Conservation (phyloP, 139 green algal species). For the Chlamydomonas eustigma region DNA sequence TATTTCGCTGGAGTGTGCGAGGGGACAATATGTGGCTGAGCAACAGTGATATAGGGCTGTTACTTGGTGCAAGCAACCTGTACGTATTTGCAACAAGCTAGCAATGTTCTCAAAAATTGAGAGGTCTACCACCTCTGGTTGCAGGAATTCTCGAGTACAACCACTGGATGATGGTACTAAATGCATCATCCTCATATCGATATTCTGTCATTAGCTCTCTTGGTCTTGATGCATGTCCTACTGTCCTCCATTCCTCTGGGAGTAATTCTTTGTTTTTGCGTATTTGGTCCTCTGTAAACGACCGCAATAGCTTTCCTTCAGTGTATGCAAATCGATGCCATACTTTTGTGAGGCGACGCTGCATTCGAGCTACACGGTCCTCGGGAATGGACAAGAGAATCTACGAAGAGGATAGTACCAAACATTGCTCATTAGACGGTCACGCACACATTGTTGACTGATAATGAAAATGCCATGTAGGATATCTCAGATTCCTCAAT, state of each 20-base stretch:
- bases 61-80: too few species aligned
- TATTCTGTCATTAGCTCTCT: not conserved
- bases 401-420: too few species aligned
- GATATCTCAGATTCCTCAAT: too few species aligned
- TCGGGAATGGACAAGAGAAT: constrained; percentile 7
- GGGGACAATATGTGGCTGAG: too few species aligned
- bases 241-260: not conserved
- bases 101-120: too few species aligned
- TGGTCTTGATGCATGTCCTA: not conserved
- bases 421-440: too few species aligned
- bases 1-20: too few species aligned
- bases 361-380: not conserved
- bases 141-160: constrained; percentile 9
- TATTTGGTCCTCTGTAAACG: not conserved
- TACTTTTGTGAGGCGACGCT: not conserved
- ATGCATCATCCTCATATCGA: constrained; percentile 48
- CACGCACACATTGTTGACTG: too few species aligned
- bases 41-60: too few species aligned
- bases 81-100: too few species aligned
- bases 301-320: not conserved
- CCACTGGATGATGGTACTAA: constrained; percentile 61
- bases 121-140: not conserved
- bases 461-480: too few species aligned
- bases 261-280: not conserved
- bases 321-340: constrained; percentile 14